A percentile compares a stretch with the other conserved stretches of the same genome.
Evolutionary conservation across 1,284 basidiomycete genomes (phyloP).

Genomic region (Ganoderma sp.): DNA sequence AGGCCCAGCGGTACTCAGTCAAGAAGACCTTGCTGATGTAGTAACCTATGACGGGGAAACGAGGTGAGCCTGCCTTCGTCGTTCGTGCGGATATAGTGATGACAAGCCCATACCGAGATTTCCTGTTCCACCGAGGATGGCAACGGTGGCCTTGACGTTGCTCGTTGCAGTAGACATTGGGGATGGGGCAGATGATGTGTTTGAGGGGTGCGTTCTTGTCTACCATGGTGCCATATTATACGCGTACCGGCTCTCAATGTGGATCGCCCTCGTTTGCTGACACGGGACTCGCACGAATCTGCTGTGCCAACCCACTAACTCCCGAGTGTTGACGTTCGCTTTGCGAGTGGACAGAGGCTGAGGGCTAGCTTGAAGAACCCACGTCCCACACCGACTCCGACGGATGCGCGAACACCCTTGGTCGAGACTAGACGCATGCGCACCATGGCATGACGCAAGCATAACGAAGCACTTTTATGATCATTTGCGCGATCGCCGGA

Average conservation of each 20-base stretch:
- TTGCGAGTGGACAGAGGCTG: no score
- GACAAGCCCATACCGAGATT: not conserved
- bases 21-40: conserved; percentile 6
- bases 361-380: not conserved
- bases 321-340: not conserved
- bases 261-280: not conserved
- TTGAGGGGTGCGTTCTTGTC: not conserved
- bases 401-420: no score
- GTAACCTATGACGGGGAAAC: not conserved
- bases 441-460: no score
- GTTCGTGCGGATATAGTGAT: no score
- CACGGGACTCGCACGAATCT: not conserved
- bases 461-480: no score
- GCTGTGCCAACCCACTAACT: not conserved
- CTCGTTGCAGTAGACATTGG: not conserved
- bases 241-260: no score
- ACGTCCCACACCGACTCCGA: conserved; percentile 5
- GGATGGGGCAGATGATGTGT: not conserved
- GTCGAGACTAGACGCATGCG: no score
- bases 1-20: conserved; percentile 9
- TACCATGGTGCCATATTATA: not conserved
- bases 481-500: no score
- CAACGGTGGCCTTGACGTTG: not conserved
- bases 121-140: conserved; percentile 2
- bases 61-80: not conserved